Conservation (phyloP, 2,329 filamentous ascomycete genomes). For the Podosphaera aphanis region DNA sequence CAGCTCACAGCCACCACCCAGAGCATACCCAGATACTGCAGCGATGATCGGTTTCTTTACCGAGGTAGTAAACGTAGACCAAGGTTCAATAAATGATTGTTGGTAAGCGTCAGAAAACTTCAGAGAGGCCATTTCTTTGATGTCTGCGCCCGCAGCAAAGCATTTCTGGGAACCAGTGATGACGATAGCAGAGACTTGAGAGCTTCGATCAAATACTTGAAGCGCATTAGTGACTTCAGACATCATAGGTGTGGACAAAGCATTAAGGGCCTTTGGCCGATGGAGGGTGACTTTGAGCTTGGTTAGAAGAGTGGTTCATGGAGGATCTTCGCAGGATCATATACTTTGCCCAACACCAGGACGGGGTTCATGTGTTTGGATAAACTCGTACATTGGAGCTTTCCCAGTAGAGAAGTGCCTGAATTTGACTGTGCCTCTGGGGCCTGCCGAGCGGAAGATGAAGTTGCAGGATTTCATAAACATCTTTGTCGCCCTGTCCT, state of each 20-base stretch:
- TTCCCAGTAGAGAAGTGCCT: constrained; percentile 12
- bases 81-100: constrained; percentile 79
- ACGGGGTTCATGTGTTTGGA: constrained; percentile 60
- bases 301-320: constrained; percentile 2
- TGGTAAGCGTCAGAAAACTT: constrained; percentile 76
- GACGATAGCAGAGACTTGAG: constrained; percentile 51
- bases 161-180: constrained; percentile 76
- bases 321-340: background rate
- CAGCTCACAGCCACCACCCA: constrained; percentile 88
- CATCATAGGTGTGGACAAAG: constrained; percentile 76
- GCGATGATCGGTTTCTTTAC: constrained; percentile 89
- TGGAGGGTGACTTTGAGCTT: constrained; percentile 53
- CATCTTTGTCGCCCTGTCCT: too few relatives aligned
- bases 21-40: constrained; percentile 80
- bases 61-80: constrained; percentile 63
- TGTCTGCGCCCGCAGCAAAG: constrained; percentile 89
- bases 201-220: constrained; percentile 41
- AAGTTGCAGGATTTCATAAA: too few relatives aligned
- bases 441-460: constrained; percentile 12
- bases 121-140: constrained; percentile 94
- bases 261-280: constrained; percentile 87
- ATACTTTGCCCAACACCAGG: constrained; percentile 78
- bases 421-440: background rate
- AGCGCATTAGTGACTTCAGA: constrained; percentile 68
- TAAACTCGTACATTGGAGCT: constrained; percentile 43